Evolutionary conservation across 768 basidiomycete species (phyloP).

Genomic region (Kwoniella pini): DNA sequence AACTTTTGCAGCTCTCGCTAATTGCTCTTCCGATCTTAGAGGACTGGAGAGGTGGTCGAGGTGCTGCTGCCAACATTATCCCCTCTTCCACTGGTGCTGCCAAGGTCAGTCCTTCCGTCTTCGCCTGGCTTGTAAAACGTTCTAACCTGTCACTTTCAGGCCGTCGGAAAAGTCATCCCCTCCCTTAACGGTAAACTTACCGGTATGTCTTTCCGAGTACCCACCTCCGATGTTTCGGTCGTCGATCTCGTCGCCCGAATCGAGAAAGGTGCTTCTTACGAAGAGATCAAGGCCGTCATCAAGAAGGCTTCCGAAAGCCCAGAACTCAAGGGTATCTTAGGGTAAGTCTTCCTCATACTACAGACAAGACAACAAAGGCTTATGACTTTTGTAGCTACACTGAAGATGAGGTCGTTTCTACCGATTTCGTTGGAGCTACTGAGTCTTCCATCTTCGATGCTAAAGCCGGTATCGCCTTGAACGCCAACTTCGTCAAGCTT

Average conservation of each 20-base stretch:
- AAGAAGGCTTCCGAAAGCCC: constrained; percentile 73
- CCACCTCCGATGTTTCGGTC: constrained; percentile 93
- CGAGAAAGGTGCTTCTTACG: constrained; percentile 81
- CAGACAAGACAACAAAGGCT: constrained; percentile 58
- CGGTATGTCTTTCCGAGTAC: constrained; percentile 93
- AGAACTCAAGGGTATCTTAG: constrained; percentile 59
- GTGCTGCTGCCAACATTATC: constrained; percentile 97
- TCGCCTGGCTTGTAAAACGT: no score
- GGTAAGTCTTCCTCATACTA: constrained; percentile 25
- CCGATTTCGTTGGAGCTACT: constrained; percentile 79
- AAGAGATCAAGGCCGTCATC: constrained; percentile 82
- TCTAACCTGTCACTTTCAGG: constrained; percentile 53
- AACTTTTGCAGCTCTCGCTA: not conserved
- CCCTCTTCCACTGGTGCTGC: constrained; percentile 98
- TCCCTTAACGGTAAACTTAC: constrained; percentile 95
- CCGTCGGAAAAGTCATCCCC: constrained; percentile 97
- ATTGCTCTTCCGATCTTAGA: constrained; percentile 22
- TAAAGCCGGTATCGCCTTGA: constrained; percentile 86
- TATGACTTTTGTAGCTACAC: constrained; percentile 84
- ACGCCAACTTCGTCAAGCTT: constrained; percentile 91
- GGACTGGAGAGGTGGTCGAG: constrained; percentile 62
- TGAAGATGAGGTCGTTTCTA: constrained; percentile 88
- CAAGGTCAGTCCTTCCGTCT: constrained; percentile 58
- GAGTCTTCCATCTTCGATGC: constrained; percentile 93
- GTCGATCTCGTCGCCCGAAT: constrained; percentile 94